A percentile compares a stretch with the other conserved stretches of the same genome.
phyloP scores from a whole-genome alignment of 768 basidiomycete species.

The Lenzites betulinus region DNA sequence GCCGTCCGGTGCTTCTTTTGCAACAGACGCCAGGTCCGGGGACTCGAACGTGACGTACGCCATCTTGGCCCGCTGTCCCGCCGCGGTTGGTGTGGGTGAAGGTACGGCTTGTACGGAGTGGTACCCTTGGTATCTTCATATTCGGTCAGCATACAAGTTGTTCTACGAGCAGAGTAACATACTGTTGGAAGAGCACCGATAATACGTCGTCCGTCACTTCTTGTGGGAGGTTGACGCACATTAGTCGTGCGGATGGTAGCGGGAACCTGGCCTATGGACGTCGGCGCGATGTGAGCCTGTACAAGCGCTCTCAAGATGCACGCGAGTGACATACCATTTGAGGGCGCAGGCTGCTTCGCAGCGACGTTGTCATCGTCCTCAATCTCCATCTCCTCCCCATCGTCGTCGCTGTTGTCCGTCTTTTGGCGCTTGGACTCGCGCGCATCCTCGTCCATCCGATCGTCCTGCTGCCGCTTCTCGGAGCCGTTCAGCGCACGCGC shows the following conservation, averaged over 20 bases:
- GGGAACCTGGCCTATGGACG: conserved; percentile 44
- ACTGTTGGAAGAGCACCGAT: conserved; percentile 91
- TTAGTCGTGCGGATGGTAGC: conserved; percentile 58
- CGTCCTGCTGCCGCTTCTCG: conserved; percentile 72
- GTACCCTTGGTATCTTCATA: conserved; percentile 79
- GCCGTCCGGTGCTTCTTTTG: conserved; percentile 81
- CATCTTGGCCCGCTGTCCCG: conserved; percentile 71
- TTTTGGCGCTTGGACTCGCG: conserved; percentile 70
- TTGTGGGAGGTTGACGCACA: conserved; percentile 86
- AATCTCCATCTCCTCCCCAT: conserved; percentile 93
- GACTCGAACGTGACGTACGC: conserved; percentile 81
- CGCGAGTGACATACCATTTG: conserved; percentile 24
- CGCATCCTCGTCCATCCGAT: conserved; percentile 52
- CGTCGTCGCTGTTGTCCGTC: conserved; percentile 54
- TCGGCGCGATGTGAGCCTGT: neutral
- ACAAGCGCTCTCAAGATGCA: conserved; percentile 7
- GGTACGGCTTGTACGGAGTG: conserved; percentile 66
- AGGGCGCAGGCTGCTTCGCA: conserved; percentile 29
- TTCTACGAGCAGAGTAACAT: conserved; percentile 39
- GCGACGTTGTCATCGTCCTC: conserved; percentile 79
- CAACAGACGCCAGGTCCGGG: conserved; percentile 69
- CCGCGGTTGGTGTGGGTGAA: conserved; percentile 67
- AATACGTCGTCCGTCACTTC: conserved; percentile 89
- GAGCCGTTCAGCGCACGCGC: conserved; percentile 30
- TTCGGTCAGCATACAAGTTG: conserved; percentile 1